Evolutionary conservation across 139 green algal genomes (phyloP), one percentile per base, ranked within the genome.

Genomic region (Cymbomonas tetramitiformis): DNA sequence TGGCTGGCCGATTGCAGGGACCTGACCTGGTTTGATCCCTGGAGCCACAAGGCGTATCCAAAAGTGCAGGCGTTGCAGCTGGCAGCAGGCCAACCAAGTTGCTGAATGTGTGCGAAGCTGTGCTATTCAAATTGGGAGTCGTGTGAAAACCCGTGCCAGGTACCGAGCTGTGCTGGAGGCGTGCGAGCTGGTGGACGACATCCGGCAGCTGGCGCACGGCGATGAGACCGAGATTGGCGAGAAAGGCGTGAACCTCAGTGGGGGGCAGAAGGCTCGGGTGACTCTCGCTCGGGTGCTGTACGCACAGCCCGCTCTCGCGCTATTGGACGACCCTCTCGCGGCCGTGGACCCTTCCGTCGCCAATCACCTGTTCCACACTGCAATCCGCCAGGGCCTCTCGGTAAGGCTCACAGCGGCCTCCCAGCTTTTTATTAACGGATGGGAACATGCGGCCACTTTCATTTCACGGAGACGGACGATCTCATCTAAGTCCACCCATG

Each of bases 311-410:
- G 84, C 94, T 51, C 67, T 95, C 33, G 80, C 84, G 58, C 68
- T 96, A n/a, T 56, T 96, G 57, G 88, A 96, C 67, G 88, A 96
- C 60, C 88, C 88, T 10, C 74, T 96, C 23, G 81, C 64, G 6
- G 87, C 87, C 0, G 82, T 95, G 46, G 86, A 94, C 64, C 73
- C 79, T n/a, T 82, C 90, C 58, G 86, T 95, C 2, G 80, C 74
- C 10, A 69, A 74, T 23, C n/a, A n/a, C 38, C 74, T 97, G 56
- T 93, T 94, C 66, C 72, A 90, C n/a, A 52, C 49, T 8, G 77
- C 69, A 51, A 64, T 75, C 18, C n/a, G n/a, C 18, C 48, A 47
- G 25, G n/a, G n/a, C n/a, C n/a, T n/a, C n/a, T n/a, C n/a, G n/a
- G n/a, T n/a, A n/a, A n/a, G n/a, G n/a, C n/a, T n/a, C n/a, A n/a